phyloP scores from a whole-genome alignment of 768 basidiomycete genomes.

The Boletus rufocinnamomeus region DNA sequence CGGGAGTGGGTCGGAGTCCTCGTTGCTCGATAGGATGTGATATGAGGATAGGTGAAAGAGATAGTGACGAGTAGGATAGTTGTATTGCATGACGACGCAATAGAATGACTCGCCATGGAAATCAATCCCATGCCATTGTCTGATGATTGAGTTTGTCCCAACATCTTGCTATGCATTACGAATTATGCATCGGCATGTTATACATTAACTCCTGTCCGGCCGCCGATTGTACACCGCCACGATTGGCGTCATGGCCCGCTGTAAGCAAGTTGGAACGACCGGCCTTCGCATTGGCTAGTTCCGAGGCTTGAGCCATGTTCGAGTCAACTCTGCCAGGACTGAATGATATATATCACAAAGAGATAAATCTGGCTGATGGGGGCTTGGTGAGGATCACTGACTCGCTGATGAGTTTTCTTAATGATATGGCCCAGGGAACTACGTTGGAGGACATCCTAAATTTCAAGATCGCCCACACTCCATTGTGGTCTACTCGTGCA shows the following conservation, averaged over 20 bases:
- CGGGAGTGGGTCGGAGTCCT: conserved; percentile 21
- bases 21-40: conserved; percentile 40
- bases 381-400: conserved; percentile 36
- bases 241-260: conserved; percentile 1
- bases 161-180: too few relatives aligned
- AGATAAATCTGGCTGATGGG: conserved; percentile 25
- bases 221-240: conserved; percentile 5
- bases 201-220: too few relatives aligned
- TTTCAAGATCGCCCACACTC: conserved; percentile 49
- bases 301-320: conserved; percentile 1
- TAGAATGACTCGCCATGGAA: conserved; percentile 5
- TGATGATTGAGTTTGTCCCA: too few relatives aligned
- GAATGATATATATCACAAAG: conserved; percentile 13
- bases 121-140: not conserved
- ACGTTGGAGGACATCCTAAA: conserved; percentile 55
- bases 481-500: conserved; percentile 74
- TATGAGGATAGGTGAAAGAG: conserved; percentile 30
- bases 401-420: not conserved
- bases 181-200: too few relatives aligned
- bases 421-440: conserved; percentile 50
- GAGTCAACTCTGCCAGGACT: not conserved
- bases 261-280: not conserved
- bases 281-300: not conserved
- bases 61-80: conserved; percentile 25
- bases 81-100: conserved; percentile 21